These are phyloP conservation scores for Neophaeococcomyces aloes DNA, from an alignment of 2,329 filamentous ascomycete genomes.

Conservation along the genomic window DNA sequence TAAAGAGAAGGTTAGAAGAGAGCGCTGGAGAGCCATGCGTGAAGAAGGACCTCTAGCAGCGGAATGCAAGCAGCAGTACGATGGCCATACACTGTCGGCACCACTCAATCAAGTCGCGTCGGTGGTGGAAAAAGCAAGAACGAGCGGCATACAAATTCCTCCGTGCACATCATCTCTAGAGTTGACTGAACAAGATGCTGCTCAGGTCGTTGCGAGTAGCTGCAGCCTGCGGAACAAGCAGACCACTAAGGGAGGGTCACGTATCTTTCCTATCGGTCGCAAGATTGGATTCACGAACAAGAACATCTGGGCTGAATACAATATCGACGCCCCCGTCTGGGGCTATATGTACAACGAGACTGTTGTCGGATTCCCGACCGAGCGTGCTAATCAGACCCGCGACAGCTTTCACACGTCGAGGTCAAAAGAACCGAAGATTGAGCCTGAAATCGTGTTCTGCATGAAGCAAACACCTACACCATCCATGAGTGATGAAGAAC, in stretches of 20 bases:
- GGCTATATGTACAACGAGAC: background rate
- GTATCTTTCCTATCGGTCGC: background rate
- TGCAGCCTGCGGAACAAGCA: background rate
- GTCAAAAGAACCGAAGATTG: background rate
- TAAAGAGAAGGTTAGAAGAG: too few species aligned
- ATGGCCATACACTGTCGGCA: too few species aligned
- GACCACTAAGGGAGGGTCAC: background rate
- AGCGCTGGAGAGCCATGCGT: too few species aligned
- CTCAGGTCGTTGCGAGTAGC: background rate
- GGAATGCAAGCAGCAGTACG: too few species aligned
- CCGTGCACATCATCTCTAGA: background rate
- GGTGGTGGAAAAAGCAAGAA: too few species aligned
- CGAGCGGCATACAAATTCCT: too few species aligned
- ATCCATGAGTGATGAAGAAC: background rate
- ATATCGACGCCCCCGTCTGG: background rate
- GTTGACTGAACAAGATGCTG: background rate
- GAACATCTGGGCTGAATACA: conserved; percentile 1
- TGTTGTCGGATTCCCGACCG: background rate
- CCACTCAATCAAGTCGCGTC: too few species aligned
- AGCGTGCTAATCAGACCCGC: too few species aligned
- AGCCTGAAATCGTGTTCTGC: background rate
- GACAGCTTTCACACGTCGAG: background rate
- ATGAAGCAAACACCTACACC: background rate
- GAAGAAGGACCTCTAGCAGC: too few species aligned
- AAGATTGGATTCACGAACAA: conserved; percentile 2